Evolutionary conservation across 768 basidiomycete species (phyloP).

Genomic region (Sarcomyxa edulis): DNA sequence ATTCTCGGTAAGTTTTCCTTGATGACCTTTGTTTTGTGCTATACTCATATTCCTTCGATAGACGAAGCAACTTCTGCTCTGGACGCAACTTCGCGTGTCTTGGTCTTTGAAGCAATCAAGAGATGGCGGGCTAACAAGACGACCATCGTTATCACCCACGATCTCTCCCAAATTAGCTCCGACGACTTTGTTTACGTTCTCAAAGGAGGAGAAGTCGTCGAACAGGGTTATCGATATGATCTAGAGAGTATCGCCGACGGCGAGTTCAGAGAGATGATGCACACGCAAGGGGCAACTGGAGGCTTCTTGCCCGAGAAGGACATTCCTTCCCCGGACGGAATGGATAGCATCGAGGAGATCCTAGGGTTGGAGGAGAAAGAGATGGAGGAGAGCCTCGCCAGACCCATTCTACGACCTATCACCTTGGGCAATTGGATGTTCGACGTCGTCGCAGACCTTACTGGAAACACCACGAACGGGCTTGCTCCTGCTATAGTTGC

Average conservation of each 20-base stretch:
- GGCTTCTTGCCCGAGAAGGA: conserved; percentile 44
- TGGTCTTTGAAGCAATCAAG: conserved; percentile 72
- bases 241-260: conserved; percentile 54
- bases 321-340: too few relatives aligned
- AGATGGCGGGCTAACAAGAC: conserved; percentile 74
- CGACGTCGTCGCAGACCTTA: conserved; percentile 68
- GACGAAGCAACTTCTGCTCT: conserved; percentile 82
- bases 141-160: conserved; percentile 94
- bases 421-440: conserved; percentile 84
- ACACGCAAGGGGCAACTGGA: conserved; percentile 44
- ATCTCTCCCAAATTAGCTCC: conserved; percentile 72
- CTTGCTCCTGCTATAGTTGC: conserved; percentile 15
- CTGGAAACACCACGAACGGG: conserved; percentile 18
- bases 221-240: conserved; percentile 84
- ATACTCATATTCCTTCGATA: conserved; percentile 29
- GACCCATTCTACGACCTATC: conserved; percentile 39
- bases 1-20: conserved; percentile 69
- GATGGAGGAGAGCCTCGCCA: conserved; percentile 31
- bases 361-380: conserved; percentile 35
- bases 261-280: conserved; percentile 70
- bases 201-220: conserved; percentile 70
- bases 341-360: conserved; percentile 40
- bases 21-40: conserved; percentile 31
- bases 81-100: conserved; percentile 80
- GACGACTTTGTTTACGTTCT: conserved; percentile 93